phyloP scores from a whole-genome alignment of 2,329 filamentous ascomycete species.

The Neofusicoccum sp. region DNA sequence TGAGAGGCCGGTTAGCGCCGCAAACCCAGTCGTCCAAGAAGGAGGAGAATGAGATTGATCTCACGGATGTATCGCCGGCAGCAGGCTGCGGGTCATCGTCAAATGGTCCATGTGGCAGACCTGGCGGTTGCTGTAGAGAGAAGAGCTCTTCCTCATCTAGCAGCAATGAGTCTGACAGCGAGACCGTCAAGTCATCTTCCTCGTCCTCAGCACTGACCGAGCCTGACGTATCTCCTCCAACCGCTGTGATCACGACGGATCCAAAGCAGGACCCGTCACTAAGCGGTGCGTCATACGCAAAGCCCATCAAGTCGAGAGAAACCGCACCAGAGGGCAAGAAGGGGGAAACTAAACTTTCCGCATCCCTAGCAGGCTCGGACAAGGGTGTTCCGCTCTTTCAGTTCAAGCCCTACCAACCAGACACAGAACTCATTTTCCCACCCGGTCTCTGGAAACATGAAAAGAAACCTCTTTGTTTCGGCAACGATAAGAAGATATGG shows the following conservation, averaged over 20 bases:
- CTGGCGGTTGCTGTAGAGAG: slow-evolving; percentile 39
- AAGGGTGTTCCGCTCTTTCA: slow-evolving; percentile 56
- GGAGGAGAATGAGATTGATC: slow-evolving; percentile 24
- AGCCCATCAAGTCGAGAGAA: slow-evolving; percentile 37
- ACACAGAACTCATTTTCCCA: slow-evolving; percentile 92
- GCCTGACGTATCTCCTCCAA: slow-evolving; percentile 24
- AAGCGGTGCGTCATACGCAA: slow-evolving; percentile 34
- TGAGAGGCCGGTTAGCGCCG: slow-evolving; percentile 38
- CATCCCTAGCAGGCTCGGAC: slow-evolving; percentile 54
- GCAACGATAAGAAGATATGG: slow-evolving; percentile 92
- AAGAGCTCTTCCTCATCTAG: slow-evolving; percentile 25
- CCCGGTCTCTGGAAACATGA: slow-evolving; percentile 77
- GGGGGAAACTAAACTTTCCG: slow-evolving; percentile 34
- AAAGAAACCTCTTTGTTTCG: slow-evolving; percentile 76
- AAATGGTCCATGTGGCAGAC: slow-evolving; percentile 35
- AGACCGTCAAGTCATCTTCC: slow-evolving; percentile 29
- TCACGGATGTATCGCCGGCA: slow-evolving; percentile 26
- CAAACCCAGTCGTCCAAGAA: not conserved
- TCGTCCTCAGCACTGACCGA: slow-evolving; percentile 5
- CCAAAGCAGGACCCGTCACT: slow-evolving; percentile 26
- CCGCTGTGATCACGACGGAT: slow-evolving; percentile 25
- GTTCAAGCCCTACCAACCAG: slow-evolving; percentile 85
- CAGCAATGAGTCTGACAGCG: slow-evolving; percentile 26
- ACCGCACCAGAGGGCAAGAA: slow-evolving; percentile 51
- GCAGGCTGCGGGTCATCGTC: slow-evolving; percentile 28